These are phyloP conservation scores for Hymenoscyphus linearis DNA, from an alignment of 2,329 filamentous ascomycete genomes.

Conservation along the genomic window DNA sequence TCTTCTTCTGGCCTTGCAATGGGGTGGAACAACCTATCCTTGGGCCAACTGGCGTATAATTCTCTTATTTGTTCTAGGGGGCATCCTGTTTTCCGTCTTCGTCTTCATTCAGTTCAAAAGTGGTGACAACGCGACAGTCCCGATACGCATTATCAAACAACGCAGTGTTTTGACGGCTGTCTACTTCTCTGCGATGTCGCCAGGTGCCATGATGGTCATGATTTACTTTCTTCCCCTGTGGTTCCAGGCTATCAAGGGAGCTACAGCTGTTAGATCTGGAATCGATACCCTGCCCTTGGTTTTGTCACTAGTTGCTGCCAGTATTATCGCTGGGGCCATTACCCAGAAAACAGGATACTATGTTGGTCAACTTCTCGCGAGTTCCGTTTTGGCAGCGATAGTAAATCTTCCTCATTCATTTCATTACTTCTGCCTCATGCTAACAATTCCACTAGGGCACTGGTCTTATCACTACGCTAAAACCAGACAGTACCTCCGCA, in stretches of 20 bases:
- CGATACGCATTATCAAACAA: conserved; percentile 35
- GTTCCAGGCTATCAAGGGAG: conserved; percentile 42
- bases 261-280: conserved; percentile 35
- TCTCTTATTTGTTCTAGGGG: conserved; percentile 31
- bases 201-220: conserved; percentile 38
- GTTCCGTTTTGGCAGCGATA: conserved; percentile 29
- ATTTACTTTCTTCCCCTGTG: conserved; percentile 43
- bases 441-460: conserved; percentile 25
- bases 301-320: conserved; percentile 30
- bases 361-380: conserved; percentile 22
- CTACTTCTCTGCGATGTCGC: conserved; percentile 31
- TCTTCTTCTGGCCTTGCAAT: conserved; percentile 33
- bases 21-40: conserved; percentile 30
- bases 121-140: conserved; percentile 37
- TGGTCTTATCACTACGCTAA: conserved; percentile 37
- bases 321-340: conserved; percentile 30
- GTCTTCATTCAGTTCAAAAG: conserved; percentile 33
- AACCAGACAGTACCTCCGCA: conserved; percentile 28
- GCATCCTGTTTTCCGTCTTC: conserved; percentile 28
- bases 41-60: conserved; percentile 34
- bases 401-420: not conserved
- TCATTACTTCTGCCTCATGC: not conserved
- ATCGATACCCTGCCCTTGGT: conserved; percentile 34
- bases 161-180: conserved; percentile 33
- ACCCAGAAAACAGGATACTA: conserved; percentile 30